phyloP scores from a whole-genome alignment of 2,329 filamentous ascomycete species.

The Pseudocercospora crystallina region DNA sequence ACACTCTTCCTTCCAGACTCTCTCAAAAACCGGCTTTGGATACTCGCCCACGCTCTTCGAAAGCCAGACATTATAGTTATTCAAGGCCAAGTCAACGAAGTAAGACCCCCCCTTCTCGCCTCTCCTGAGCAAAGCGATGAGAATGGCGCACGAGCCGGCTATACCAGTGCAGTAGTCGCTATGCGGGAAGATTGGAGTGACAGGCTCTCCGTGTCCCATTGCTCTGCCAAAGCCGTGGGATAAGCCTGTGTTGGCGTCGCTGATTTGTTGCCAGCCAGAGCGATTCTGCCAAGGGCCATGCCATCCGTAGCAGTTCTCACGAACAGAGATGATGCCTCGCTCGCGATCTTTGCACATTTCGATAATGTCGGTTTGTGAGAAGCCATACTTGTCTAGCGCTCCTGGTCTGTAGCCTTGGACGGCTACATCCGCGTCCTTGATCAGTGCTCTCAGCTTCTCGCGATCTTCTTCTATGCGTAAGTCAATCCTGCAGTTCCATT shows the following conservation, averaged over 20 bases:
- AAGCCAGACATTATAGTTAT: slow-evolving; percentile 6
- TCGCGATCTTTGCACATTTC: slow-evolving; percentile 34
- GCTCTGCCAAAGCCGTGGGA: not conserved
- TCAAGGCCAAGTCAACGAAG: slow-evolving; percentile 2
- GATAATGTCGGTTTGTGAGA: slow-evolving; percentile 41
- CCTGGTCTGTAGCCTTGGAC: slow-evolving; percentile 50
- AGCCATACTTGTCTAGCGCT: slow-evolving; percentile 46
- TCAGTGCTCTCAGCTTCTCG: slow-evolving; percentile 30
- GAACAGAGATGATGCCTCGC: slow-evolving; percentile 44
- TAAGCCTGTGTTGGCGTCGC: not conserved
- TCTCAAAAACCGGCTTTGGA: not conserved
- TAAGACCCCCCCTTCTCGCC: slow-evolving; percentile 2
- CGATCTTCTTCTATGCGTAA: slow-evolving; percentile 29
- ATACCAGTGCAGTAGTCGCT: slow-evolving; percentile 8
- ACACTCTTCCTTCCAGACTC: not conserved
- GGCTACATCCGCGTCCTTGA: slow-evolving; percentile 42
- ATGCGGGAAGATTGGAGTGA: slow-evolving; percentile 1
- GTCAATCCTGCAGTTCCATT: slow-evolving; percentile 28
- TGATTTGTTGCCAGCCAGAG: not conserved
- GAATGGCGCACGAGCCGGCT: slow-evolving; percentile 1
- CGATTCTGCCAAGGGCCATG: slow-evolving; percentile 45
- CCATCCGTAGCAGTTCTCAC: slow-evolving; percentile 54
- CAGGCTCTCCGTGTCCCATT: not conserved
- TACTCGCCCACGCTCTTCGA: slow-evolving; percentile 6
- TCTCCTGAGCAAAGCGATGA: not conserved